Conservation (phyloP, 176 grass and related monocot genomes). For the Olyra latifolia region DNA sequence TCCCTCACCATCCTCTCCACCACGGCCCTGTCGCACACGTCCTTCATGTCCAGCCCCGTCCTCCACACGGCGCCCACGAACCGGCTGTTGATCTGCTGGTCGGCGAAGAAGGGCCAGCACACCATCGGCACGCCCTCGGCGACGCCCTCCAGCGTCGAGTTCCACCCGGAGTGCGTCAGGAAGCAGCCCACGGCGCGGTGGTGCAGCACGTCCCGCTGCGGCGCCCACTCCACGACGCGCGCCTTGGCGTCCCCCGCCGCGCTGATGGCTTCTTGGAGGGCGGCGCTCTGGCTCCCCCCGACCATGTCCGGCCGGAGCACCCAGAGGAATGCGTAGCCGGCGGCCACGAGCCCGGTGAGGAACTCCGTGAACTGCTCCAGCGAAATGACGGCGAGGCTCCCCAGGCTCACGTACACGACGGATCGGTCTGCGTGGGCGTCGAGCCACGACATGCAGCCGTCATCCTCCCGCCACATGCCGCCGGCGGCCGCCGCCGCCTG, state of each 20-base stretch:
- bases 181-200: slow-evolving; percentile 69
- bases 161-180: slow-evolving; percentile 80
- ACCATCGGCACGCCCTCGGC: slow-evolving; percentile 51
- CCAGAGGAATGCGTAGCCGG: slow-evolving; percentile 49
- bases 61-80: slow-evolving; percentile 43
- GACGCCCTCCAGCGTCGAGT: slow-evolving; percentile 60
- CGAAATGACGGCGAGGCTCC: slow-evolving; percentile 46
- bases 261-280: neutral
- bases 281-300: neutral
- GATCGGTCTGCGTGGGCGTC: slow-evolving; percentile 45
- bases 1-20: slow-evolving; percentile 47
- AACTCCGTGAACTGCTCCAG: slow-evolving; percentile 40
- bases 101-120: slow-evolving; percentile 30
- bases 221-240: slow-evolving; percentile 51
- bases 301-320: slow-evolving; percentile 53
- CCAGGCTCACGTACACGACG: slow-evolving; percentile 62
- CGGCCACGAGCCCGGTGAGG: slow-evolving; percentile 34
- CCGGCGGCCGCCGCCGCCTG: neutral
- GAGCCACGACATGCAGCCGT: slow-evolving; percentile 48
- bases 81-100: slow-evolving; percentile 42
- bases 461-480: slow-evolving; percentile 49
- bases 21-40: slow-evolving; percentile 40
- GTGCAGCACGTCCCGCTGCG: slow-evolving; percentile 59
- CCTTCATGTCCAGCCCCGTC: slow-evolving; percentile 57
- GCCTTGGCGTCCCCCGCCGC: neutral